Base-by-base conservation (phyloP, 306 rosid species). In the Macrotyloma uniflorum region DNA sequence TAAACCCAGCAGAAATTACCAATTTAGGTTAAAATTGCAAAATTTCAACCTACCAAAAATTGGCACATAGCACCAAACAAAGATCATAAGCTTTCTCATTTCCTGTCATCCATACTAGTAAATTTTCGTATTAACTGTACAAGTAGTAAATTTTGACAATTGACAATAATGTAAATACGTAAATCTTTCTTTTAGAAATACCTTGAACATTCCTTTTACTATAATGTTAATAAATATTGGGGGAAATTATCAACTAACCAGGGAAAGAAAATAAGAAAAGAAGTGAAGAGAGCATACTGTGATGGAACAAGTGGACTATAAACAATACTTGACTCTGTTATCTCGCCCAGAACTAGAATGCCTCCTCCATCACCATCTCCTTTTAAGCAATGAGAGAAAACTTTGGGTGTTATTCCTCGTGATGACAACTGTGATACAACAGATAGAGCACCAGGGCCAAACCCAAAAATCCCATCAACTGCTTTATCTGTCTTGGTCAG, bases 301-400 rank as follows among this genome's bases (percentile, higher is more conserved):
- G 93, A 92, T 19, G 97, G 97, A 66, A 91, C 96, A 73, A 95
- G 98, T 12, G 98, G 98, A 83, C 91, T 92, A 82, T 92, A 95
- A 69, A 86, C 97, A 80, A 95, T 90, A 87, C 79, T 85, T 74
- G 98, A 97, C 90, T 92, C 98, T 92, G 91, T 71, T 84, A 95
- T 93, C 88, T 95, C 97, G 71, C 98, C 98, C 85, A 95, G 98
- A 91, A 95, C 98, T 79, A 92, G 85, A 72, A 95, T 88, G 57
- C 98, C 98, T 49, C 98, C 98, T 71, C 98, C 98, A 83, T 82
- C 83, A 47, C 88, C 93, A 46, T 88, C 98, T 82, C 98, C 98
- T 85, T 88, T 95, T 72, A 95, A 80, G 78, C 98, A 95, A 83
- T 95, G 98, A 30, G 98, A 95, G 89, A 95, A 95, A 70, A 87